Evolutionary conservation across 2,329 filamentous ascomycete genomes (phyloP).

Genomic region (Podosphaera leucotricha): DNA sequence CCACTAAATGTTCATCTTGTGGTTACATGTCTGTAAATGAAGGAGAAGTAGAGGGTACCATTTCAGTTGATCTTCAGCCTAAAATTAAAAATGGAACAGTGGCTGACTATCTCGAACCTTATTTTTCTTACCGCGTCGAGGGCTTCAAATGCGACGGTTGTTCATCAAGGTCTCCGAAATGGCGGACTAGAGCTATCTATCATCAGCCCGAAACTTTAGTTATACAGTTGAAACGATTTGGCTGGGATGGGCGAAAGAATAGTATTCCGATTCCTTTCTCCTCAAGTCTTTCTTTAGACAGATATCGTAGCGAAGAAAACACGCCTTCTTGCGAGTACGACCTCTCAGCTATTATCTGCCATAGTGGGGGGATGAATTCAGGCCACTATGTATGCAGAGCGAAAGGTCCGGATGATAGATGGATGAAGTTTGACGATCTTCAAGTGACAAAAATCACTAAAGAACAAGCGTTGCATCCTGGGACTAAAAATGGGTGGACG

Average conservation of each 20-base stretch:
- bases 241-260: conserved; percentile 8
- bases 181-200: conserved; percentile 11
- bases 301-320: conserved; percentile 2
- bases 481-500: neutral
- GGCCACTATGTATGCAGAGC: conserved; percentile 12
- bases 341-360: conserved; percentile 14
- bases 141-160: conserved; percentile 2
- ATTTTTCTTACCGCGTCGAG: conserved; percentile 3
- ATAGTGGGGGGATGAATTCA: conserved; percentile 6
- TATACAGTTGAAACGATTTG: conserved; percentile 4
- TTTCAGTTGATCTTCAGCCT: conserved; percentile 11
- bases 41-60: conserved; percentile 8
- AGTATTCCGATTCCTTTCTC: conserved; percentile 5
- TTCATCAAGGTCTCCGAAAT: conserved; percentile 1
- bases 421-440: conserved; percentile 10
- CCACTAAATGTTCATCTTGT: conserved; percentile 5
- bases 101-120: conserved; percentile 7
- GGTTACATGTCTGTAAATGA: conserved; percentile 7
- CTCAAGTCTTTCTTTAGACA: conserved; percentile 10
- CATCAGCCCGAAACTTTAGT: conserved; percentile 13
- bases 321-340: conserved; percentile 10
- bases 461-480: conserved; percentile 2
- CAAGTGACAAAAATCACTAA: conserved; percentile 4
- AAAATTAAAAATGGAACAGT: conserved; percentile 6
- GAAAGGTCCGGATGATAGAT: conserved; percentile 6